Conservation (phyloP, 805 yeast species). For the Wickerhamiella sorbophila region DNA sequence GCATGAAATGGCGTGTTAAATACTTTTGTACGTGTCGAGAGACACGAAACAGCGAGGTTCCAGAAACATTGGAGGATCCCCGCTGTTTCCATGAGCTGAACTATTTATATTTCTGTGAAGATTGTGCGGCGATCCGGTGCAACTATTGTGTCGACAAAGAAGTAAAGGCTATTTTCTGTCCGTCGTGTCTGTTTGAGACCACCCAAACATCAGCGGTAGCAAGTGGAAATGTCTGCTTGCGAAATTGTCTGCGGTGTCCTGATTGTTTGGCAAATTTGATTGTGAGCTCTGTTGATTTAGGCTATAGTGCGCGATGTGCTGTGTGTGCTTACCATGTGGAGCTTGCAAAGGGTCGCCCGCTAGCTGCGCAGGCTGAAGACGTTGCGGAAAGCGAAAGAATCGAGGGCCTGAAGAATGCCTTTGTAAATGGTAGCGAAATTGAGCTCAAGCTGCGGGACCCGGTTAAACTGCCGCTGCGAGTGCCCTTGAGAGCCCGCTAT, state of each 20-base stretch:
- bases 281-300: conserved; percentile 3
- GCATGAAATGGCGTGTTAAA: not conserved
- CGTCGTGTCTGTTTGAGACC: conserved; percentile 25
- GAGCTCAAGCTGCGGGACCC: not conserved
- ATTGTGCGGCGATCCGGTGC: conserved; percentile 26
- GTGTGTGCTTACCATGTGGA: conserved; percentile 16
- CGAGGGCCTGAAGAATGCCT: conserved; percentile 3
- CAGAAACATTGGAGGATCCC: conserved; percentile 14
- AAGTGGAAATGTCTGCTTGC: conserved; percentile 19
- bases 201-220: conserved; percentile 18
- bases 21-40: conserved; percentile 11
- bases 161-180: conserved; percentile 25
- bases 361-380: conserved; percentile 7
- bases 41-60: conserved; percentile 6
- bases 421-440: not conserved
- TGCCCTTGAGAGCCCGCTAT: conserved; percentile 19
- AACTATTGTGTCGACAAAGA: conserved; percentile 25
- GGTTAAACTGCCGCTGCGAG: conserved; percentile 17
- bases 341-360: conserved; percentile 9
- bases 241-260: conserved; percentile 27
- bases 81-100: conserved; percentile 18
- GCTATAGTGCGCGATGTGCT: conserved; percentile 15
- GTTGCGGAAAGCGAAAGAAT: not conserved
- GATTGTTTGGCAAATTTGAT: conserved; percentile 17
- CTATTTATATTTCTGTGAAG: conserved; percentile 25